Percentiles rank a stretch among this genome's conserved stretches.
These are phyloP conservation scores for Mucor plumbeus DNA, from an alignment of 371 early-diverging fungal species.

Conservation along the genomic window DNA sequence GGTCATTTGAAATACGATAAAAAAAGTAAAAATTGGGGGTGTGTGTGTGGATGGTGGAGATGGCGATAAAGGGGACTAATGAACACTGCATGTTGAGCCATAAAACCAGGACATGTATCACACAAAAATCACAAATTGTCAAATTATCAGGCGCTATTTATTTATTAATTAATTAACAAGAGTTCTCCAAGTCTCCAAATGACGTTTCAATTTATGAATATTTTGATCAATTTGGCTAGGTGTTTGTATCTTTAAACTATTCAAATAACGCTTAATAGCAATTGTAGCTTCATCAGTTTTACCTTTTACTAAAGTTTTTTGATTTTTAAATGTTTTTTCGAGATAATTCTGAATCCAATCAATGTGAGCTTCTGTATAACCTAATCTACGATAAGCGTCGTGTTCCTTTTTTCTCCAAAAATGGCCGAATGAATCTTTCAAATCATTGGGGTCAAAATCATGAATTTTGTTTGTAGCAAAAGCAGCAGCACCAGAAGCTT, in stretches of 20 bases:
- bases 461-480: conserved; percentile 17
- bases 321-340: conserved; percentile 25
- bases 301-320: conserved; percentile 27
- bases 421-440: conserved; percentile 25
- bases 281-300: conserved; percentile 35
- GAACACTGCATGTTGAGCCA: no score
- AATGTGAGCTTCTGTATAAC: conserved; percentile 36
- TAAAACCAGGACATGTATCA: no score
- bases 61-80: no score
- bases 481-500: conserved; percentile 15
- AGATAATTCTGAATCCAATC: conserved; percentile 36
- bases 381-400: conserved; percentile 25
- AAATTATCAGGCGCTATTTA: conserved; percentile 6
- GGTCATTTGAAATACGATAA: conserved; percentile 12
- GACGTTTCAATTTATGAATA: conserved; percentile 37
- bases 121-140: neutral
- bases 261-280: conserved; percentile 37
- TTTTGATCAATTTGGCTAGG: conserved; percentile 41
- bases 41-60: neutral
- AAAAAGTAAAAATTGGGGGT: conserved; percentile 19
- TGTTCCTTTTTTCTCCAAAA: conserved; percentile 29
- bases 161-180: conserved; percentile 16
- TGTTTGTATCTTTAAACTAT: conserved; percentile 36
- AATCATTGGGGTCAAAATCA: neutral
- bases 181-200: conserved; percentile 43